These are phyloP conservation scores for Annulohypoxylon truncatum DNA, from an alignment of 2,329 filamentous ascomycete species.

Conservation along the genomic window DNA sequence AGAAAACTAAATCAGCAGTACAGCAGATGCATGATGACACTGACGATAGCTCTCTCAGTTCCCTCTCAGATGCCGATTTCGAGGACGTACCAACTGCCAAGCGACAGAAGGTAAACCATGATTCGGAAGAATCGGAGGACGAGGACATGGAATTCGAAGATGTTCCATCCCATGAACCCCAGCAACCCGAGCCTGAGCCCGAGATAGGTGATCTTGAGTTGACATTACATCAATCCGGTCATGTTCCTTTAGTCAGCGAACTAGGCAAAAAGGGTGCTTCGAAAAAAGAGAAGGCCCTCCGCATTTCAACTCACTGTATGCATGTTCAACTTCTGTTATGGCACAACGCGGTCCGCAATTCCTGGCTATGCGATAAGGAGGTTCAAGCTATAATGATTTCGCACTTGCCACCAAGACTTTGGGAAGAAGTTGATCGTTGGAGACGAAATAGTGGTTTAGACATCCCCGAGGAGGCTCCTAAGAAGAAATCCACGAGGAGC, in stretches of 20 bases:
- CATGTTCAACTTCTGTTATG: constrained; percentile 90
- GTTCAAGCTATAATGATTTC: constrained; percentile 80
- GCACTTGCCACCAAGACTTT: constrained; percentile 75
- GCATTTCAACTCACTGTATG: constrained; percentile 83
- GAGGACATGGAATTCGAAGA: constrained; percentile 74
- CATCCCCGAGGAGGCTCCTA: constrained; percentile 52
- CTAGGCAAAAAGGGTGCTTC: constrained; percentile 84
- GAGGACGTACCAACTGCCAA: constrained; percentile 60
- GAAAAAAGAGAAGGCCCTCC: constrained; percentile 83
- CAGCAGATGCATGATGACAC: constrained; percentile 57
- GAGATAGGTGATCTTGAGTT: constrained; percentile 78
- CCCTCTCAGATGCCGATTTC: constrained; percentile 69
- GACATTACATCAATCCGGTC: constrained; percentile 70
- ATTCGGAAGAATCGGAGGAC: constrained; percentile 60
- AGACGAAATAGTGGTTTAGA: constrained; percentile 73
- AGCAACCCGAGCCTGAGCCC: constrained; percentile 59
- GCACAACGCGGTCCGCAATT: constrained; percentile 88
- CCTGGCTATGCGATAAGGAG: constrained; percentile 82
- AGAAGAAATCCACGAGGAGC: constrained; percentile 51
- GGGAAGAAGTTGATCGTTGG: constrained; percentile 80
- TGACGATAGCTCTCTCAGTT: constrained; percentile 61
- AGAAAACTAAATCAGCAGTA: constrained; percentile 57
- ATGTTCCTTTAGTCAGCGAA: constrained; percentile 70
- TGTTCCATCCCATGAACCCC: constrained; percentile 56
- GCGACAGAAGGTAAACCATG: constrained; percentile 53